These are phyloP conservation scores for Meira nashicola DNA, from an alignment of 1,284 basidiomycete genomes.

Conservation along the genomic window DNA sequence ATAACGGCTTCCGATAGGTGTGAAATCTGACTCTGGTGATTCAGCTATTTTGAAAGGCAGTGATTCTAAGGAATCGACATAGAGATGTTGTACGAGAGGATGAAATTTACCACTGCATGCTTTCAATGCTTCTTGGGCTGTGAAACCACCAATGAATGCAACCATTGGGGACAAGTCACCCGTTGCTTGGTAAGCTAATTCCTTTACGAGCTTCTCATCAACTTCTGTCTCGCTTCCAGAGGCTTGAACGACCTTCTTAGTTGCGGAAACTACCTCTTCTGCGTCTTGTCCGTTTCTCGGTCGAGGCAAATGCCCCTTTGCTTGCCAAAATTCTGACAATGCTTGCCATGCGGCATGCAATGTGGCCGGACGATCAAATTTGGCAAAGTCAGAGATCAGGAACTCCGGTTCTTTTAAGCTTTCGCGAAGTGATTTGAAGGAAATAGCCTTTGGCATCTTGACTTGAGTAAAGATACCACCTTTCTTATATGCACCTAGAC, in stretches of 20 bases:
- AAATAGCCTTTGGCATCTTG: conserved; percentile 94
- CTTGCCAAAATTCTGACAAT: conserved; percentile 71
- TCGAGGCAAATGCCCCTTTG: conserved; percentile 69
- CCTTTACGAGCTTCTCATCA: conserved; percentile 71
- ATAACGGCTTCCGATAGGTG: conserved; percentile 77
- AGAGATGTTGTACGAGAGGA: conserved; percentile 89
- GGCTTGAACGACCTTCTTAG: conserved; percentile 65
- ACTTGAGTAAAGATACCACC: conserved; percentile 98
- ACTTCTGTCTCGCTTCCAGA: conserved; percentile 68
- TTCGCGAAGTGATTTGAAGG: conserved; percentile 78
- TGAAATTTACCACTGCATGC: conserved; percentile 98
- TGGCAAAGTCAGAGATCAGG: conserved; percentile 95
- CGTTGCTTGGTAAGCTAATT: conserved; percentile 84
- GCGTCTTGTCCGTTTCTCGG: conserved; percentile 83
- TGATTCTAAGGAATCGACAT: conserved; percentile 97
- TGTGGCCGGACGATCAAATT: conserved; percentile 85
- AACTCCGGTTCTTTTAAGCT: conserved; percentile 77
- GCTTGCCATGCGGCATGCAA: conserved; percentile 95
- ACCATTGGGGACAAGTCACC: conserved; percentile 90
- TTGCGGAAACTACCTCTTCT: conserved; percentile 64
- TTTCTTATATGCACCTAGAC: conserved; percentile 67
- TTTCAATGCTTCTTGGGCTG: conserved; percentile 96
- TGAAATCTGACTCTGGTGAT: conserved; percentile 75
- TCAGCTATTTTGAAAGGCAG: conserved; percentile 51
- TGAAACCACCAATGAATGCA: conserved; percentile 93